phyloP scores from a whole-genome alignment of 371 early-diverging fungal species.

The Mucor velutinosus region DNA sequence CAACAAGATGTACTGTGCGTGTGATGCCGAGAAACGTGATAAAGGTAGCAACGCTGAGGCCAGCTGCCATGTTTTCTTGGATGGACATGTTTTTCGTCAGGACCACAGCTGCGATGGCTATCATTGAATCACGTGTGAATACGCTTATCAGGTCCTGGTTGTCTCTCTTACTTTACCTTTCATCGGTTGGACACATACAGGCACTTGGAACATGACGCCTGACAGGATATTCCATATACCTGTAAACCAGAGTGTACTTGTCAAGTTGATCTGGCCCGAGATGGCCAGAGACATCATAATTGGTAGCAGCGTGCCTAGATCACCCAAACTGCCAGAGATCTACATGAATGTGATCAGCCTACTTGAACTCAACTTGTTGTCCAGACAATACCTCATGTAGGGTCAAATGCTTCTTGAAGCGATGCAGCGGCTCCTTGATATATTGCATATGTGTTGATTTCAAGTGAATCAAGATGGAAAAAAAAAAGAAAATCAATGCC shows the following conservation, averaged over 20 bases:
- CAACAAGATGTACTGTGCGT: constrained; percentile 71
- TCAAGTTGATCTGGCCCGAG: constrained; percentile 75
- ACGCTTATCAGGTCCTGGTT: background rate
- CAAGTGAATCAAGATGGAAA: background rate
- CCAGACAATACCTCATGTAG: constrained; percentile 36
- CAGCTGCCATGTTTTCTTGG: constrained; percentile 79
- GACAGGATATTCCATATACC: constrained; percentile 88
- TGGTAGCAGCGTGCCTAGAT: constrained; percentile 87
- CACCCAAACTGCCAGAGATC: constrained; percentile 78
- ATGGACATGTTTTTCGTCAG: constrained; percentile 68
- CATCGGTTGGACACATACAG: constrained; percentile 88
- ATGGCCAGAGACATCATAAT: constrained; percentile 82
- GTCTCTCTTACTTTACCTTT: constrained; percentile 57
- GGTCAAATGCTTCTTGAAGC: constrained; percentile 24
- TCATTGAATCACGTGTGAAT: background rate
- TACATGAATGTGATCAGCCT: constrained; percentile 6
- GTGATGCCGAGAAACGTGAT: constrained; percentile 74
- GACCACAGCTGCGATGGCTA: constrained; percentile 86
- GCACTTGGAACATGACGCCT: constrained; percentile 78
- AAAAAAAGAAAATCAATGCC: background rate
- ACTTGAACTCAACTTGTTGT: background rate
- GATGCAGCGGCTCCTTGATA: background rate
- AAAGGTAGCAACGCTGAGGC: constrained; percentile 65
- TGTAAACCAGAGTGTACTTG: constrained; percentile 84
- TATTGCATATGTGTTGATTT: background rate